phyloP scores from a whole-genome alignment of 2,329 filamentous ascomycete species.

The Pleomassaria siparia region DNA sequence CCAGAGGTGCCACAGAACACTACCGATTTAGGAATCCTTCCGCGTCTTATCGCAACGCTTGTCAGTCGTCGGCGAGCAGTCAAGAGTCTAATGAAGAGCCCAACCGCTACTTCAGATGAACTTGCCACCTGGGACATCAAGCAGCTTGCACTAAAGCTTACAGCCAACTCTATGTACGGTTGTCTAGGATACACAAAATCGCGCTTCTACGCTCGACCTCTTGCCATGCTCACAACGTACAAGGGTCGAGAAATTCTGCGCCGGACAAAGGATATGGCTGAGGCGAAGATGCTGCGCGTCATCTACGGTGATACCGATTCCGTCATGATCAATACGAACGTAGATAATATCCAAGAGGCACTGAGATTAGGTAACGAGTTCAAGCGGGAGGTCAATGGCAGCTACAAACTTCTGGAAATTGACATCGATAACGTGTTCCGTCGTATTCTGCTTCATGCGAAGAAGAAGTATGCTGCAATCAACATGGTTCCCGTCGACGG shows the following conservation, averaged over 20 bases:
- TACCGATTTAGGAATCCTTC: constrained; percentile 81
- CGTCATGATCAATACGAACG: constrained; percentile 99
- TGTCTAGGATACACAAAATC: constrained; percentile 97
- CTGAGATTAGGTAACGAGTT: constrained; percentile 92
- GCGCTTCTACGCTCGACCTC: constrained; percentile 91
- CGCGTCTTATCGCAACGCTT: constrained; percentile 86
- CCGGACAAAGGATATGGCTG: constrained; percentile 93
- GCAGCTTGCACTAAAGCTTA: constrained; percentile 93
- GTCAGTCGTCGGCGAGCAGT: constrained; percentile 88
- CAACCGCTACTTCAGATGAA: constrained; percentile 79
- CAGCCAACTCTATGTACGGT: constrained; percentile 99
- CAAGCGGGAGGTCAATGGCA: constrained; percentile 91
- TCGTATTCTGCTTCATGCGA: constrained; percentile 88
- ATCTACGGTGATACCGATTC: constrained; percentile 99
- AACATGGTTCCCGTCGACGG: constrained; percentile 88
- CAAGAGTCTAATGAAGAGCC: constrained; percentile 96
- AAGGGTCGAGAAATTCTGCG: constrained; percentile 97
- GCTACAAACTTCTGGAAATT: constrained; percentile 90
- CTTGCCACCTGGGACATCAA: constrained; percentile 97
- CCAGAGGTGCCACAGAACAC: constrained; percentile 77
- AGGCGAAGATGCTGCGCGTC: constrained; percentile 86
- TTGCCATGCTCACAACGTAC: constrained; percentile 93
- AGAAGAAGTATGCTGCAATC: constrained; percentile 99
- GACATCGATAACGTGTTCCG: constrained; percentile 98
- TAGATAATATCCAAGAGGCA: constrained; percentile 87